These are phyloP conservation scores for Rhododendron kiyosumense DNA, from an alignment of 148 eudicot genomes.

Conservation along the genomic window DNA sequence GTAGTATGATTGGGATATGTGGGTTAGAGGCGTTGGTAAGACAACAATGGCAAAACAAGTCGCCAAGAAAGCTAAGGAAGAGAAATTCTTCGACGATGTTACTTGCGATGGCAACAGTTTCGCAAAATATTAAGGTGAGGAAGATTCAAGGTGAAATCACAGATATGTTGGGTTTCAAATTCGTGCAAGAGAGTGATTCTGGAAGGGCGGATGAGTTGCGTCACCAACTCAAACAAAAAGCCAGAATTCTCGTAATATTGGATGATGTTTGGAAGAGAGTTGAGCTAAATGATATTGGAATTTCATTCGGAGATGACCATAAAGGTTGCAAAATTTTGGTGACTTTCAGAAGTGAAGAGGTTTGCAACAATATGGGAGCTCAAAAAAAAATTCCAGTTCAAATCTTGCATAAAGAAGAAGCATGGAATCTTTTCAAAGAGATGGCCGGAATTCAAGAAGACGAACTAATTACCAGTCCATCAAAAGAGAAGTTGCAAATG, in stretches of 20 bases:
- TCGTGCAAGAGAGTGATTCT: background rate
- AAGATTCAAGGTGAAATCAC: too few species aligned
- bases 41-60: slow-evolving; percentile 5
- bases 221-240: background rate
- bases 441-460: slow-evolving; percentile 12
- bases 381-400: too few species aligned
- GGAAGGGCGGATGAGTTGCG: background rate
- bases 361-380: too few species aligned
- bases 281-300: too few species aligned
- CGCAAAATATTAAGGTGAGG: background rate
- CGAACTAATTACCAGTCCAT: background rate
- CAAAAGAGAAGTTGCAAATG: background rate
- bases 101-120: background rate
- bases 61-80: background rate
- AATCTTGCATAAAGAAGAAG: too few species aligned
- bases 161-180: background rate
- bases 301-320: too few species aligned
- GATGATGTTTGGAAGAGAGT: too few species aligned
- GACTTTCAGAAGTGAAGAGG: too few species aligned
- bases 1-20: too few species aligned
- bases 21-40: too few species aligned
- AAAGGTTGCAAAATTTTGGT: too few species aligned
- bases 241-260: too few species aligned
- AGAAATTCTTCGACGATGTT: background rate
- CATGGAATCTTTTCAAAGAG: slow-evolving; percentile 5